A percentile compares a stretch with the other conserved stretches of the same genome.
Conservation (phyloP, 805 yeast genomes). For the Candida piceae region DNA sequence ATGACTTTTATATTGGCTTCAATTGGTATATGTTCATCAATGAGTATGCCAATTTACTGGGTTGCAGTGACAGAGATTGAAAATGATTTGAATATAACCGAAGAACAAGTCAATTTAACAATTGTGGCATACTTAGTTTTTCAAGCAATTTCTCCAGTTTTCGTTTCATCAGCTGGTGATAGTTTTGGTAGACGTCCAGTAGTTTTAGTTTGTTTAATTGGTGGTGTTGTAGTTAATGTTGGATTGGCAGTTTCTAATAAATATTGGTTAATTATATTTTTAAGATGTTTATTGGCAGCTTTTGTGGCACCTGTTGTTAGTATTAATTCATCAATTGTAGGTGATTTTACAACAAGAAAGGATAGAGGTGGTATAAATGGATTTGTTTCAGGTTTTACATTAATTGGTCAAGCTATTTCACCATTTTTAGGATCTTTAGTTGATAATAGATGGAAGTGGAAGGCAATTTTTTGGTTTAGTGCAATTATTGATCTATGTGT, state of each 20-base stretch:
- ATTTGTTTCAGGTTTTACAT: constrained; percentile 54
- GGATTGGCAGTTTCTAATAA: constrained; percentile 57
- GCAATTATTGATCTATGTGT: constrained; percentile 57
- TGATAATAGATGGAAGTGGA: constrained; percentile 60
- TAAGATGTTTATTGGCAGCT: constrained; percentile 73
- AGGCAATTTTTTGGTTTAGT: constrained; percentile 73
- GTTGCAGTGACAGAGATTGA: constrained; percentile 66
- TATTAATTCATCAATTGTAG: constrained; percentile 63
- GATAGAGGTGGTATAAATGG: constrained; percentile 74
- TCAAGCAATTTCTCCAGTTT: constrained; percentile 73
- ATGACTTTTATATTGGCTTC: constrained; percentile 38
- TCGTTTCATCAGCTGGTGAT: constrained; percentile 68
- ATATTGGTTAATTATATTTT: constrained; percentile 57
- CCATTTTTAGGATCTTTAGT: constrained; percentile 60
- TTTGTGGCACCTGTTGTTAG: constrained; percentile 76
- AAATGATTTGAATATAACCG: constrained; percentile 46
- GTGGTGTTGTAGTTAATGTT: constrained; percentile 57
- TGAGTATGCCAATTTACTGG: constrained; percentile 74
- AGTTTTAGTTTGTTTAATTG: constrained; percentile 45
- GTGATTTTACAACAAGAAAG: constrained; percentile 61
- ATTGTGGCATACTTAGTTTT: constrained; percentile 71
- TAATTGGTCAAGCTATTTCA: constrained; percentile 74
- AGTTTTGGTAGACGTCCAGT: constrained; percentile 68
- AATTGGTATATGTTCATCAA: constrained; percentile 61
- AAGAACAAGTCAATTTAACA: constrained; percentile 59